phyloP scores from a whole-genome alignment of 495 filamentous ascomycete species.

The Letharia columbiana region DNA sequence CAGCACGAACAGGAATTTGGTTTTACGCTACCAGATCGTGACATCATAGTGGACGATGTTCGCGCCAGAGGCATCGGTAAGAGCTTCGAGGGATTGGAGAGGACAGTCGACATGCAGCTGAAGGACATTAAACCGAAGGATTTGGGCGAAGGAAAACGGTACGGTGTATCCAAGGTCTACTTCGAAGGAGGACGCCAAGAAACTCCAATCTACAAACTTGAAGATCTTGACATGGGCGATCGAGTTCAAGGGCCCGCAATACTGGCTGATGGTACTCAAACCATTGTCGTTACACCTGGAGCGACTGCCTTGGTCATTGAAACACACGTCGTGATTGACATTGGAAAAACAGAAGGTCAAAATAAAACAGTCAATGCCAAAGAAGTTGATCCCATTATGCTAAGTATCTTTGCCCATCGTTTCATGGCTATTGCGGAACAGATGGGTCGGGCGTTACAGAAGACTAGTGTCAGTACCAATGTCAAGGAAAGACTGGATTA shows the following conservation, averaged over 20 bases:
- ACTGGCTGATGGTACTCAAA: constrained; percentile 91
- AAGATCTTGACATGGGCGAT: constrained; percentile 67
- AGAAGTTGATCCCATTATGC: constrained; percentile 72
- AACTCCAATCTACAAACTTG: constrained; percentile 78
- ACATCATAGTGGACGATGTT: constrained; percentile 90
- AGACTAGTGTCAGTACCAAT: constrained; percentile 95
- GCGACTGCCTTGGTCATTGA: constrained; percentile 64
- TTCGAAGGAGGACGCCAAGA: constrained; percentile 64
- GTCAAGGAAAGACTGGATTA: constrained; percentile 97
- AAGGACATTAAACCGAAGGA: constrained; percentile 47
- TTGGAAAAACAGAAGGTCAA: constrained; percentile 49
- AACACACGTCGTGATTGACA: constrained; percentile 54
- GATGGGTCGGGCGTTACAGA: constrained; percentile 92
- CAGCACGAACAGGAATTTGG: constrained; percentile 93
- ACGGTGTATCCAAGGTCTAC: constrained; percentile 36
- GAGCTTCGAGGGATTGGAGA: constrained; percentile 69
- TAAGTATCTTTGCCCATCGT: constrained; percentile 90
- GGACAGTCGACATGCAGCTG: constrained; percentile 71
- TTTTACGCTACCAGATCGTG: constrained; percentile 78
- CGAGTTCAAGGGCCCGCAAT: constrained; percentile 79
- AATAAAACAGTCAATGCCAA: constrained; percentile 36
- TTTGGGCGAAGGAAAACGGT: constrained; percentile 28
- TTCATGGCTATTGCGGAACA: constrained; percentile 99
- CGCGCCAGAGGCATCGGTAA: constrained; percentile 82
- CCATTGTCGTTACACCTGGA: constrained; percentile 81